These are phyloP conservation scores for Xerocomus cyaneibrunnescens DNA, from an alignment of 1,284 basidiomycete genomes.

Conservation along the genomic window DNA sequence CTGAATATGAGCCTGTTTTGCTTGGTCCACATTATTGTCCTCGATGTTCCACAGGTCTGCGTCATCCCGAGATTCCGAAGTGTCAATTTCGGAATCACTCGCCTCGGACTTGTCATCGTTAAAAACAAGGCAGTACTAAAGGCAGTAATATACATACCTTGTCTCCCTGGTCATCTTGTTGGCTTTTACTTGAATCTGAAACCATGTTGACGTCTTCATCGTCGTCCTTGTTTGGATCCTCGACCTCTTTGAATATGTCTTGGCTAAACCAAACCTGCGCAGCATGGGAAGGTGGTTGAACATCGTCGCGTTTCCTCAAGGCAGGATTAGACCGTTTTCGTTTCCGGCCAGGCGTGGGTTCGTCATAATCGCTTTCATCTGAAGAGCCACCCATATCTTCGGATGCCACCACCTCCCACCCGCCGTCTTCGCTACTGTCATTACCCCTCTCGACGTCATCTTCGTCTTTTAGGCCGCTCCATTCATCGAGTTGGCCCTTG, in stretches of 20 bases:
- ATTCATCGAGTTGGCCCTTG: constrained; percentile 72
- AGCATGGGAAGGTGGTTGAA: constrained; percentile 47
- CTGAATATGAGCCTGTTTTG: constrained; percentile 68
- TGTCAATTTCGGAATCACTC: constrained; percentile 24
- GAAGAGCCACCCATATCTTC: constrained; percentile 66
- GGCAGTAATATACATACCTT: constrained; percentile 35
- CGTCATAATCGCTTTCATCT: constrained; percentile 53
- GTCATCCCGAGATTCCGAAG: constrained; percentile 50
- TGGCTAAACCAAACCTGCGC: constrained; percentile 93
- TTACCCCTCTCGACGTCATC: constrained; percentile 51
- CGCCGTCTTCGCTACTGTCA: constrained; percentile 56
- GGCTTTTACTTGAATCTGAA: constrained; percentile 3
- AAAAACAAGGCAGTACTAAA: constrained; percentile 8
- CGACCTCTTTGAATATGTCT: constrained; percentile 75
- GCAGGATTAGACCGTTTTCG: constrained; percentile 41
- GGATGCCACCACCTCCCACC: constrained; percentile 69
- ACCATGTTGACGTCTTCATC: constrained; percentile 38
- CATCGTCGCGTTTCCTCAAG: constrained; percentile 41
- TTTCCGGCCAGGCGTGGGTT: constrained; percentile 41
- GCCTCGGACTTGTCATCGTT: constrained; percentile 21
- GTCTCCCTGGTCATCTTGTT: constrained; percentile 37
- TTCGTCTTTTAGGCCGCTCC: constrained; percentile 69
- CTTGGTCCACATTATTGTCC: constrained; percentile 75
- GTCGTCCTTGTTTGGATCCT: constrained; percentile 45
- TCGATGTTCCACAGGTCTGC: constrained; percentile 80